Conservation (phyloP, 306 rosid genomes). For the Medicago ruthenica region DNA sequence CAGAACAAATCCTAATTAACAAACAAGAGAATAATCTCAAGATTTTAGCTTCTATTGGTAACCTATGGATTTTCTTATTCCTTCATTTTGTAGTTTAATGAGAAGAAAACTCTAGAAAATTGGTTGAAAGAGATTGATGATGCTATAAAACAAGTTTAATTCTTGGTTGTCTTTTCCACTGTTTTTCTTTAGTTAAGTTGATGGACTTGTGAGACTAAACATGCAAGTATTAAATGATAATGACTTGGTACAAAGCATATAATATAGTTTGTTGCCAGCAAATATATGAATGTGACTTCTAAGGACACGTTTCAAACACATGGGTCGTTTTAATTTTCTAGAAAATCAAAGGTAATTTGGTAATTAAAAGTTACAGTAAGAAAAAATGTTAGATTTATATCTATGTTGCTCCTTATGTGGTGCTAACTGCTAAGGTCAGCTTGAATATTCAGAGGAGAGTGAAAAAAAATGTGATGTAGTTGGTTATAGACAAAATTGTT, state of each 20-base stretch:
- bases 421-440: not conserved
- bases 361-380: constrained; percentile 2
- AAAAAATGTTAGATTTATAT: not conserved
- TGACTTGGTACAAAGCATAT: constrained; percentile 36
- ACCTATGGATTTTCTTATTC: constrained; percentile 1
- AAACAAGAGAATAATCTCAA: constrained; percentile 8
- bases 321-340: constrained; percentile 13
- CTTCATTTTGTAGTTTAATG: constrained; percentile 15
- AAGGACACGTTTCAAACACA: constrained; percentile 35
- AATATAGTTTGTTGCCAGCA: constrained; percentile 16
- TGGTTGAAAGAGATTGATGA: constrained; percentile 25
- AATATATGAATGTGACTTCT: constrained; percentile 43
- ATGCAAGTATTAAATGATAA: constrained; percentile 34
- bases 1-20: constrained; percentile 2
- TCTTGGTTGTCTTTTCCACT: constrained; percentile 2
- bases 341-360: not conserved
- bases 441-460: not conserved
- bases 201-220: constrained; percentile 23
- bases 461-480: not conserved
- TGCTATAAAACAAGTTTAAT: constrained; percentile 33
- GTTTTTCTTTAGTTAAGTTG: constrained; percentile 25
- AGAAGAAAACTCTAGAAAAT: constrained; percentile 28
- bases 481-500: not conserved
- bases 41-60: not conserved
- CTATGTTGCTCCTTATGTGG: not conserved